These are phyloP conservation scores for Russula emetica DNA, from an alignment of 768 basidiomycete species.

Conservation along the genomic window DNA sequence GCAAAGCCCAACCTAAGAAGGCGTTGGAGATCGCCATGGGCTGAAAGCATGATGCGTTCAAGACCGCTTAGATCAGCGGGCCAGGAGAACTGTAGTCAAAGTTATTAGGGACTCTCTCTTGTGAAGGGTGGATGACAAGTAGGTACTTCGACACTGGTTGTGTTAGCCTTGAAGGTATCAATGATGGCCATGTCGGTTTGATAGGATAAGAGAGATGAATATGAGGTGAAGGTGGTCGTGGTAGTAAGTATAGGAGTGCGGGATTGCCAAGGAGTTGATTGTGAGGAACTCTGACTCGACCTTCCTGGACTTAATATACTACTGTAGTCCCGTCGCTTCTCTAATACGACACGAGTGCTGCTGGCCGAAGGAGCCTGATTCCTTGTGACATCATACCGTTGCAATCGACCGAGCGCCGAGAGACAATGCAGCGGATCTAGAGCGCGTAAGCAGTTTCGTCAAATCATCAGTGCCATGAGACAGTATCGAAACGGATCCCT, in stretches of 20 bases:
- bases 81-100: constrained; percentile 35
- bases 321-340: neutral
- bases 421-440: too few relatives aligned
- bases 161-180: constrained; percentile 27
- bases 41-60: constrained; percentile 65
- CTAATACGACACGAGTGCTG: neutral
- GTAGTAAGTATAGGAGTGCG: neutral
- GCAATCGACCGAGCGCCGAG: neutral
- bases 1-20: too few relatives aligned
- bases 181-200: constrained; percentile 26
- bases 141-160: constrained; percentile 26
- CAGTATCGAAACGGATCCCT: too few relatives aligned
- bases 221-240: neutral
- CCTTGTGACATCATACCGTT: neutral
- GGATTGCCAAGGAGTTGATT: too few relatives aligned
- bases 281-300: neutral
- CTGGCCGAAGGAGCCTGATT: neutral
- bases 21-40: too few relatives aligned
- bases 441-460: constrained; percentile 4
- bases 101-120: neutral
- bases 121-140: neutral
- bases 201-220: neutral
- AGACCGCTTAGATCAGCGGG: constrained; percentile 47
- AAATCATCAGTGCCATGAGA: constrained; percentile 1
- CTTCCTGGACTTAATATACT: constrained; percentile 5